These are phyloP conservation scores for Zymoseptoria pseudotritici DNA, from an alignment of 2,329 filamentous ascomycete genomes.

Conservation along the genomic window DNA sequence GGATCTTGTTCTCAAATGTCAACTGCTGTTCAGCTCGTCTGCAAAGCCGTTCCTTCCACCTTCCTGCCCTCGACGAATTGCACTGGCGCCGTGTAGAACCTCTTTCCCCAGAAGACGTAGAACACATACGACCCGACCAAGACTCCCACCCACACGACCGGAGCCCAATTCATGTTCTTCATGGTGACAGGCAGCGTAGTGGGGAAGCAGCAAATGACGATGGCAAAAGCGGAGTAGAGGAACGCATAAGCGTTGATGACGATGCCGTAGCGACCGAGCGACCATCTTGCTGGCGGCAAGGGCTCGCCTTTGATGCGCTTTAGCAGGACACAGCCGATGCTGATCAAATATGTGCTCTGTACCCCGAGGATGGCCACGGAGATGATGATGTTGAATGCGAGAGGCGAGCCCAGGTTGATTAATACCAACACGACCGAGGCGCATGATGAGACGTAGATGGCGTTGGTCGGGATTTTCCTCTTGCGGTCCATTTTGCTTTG, in stretches of 20 bases:
- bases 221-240: conserved; percentile 11
- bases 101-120: background rate
- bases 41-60: background rate
- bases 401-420: conserved; percentile 17
- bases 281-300: conserved; percentile 18
- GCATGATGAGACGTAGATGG: conserved; percentile 9
- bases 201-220: conserved; percentile 10
- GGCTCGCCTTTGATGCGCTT: conserved; percentile 14
- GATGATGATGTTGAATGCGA: conserved; percentile 13
- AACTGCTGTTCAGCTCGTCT: too few relatives aligned
- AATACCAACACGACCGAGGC: conserved; percentile 13
- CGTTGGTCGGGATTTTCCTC: conserved; percentile 15
- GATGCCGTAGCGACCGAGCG: conserved; percentile 20
- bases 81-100: background rate
- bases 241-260: conserved; percentile 19
- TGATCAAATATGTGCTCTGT: conserved; percentile 17
- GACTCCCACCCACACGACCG: conserved; percentile 11
- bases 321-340: conserved; percentile 16
- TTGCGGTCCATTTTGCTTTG: conserved; percentile 13
- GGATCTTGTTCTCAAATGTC: too few relatives aligned
- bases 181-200: conserved; percentile 9
- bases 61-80: conserved; percentile 3
- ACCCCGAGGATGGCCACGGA: conserved; percentile 12
- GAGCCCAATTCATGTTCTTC: conserved; percentile 16
- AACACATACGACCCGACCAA: conserved; percentile 1